phyloP scores from a whole-genome alignment of 2,329 filamentous ascomycete genomes.

The Fusarium guadeloupense region DNA sequence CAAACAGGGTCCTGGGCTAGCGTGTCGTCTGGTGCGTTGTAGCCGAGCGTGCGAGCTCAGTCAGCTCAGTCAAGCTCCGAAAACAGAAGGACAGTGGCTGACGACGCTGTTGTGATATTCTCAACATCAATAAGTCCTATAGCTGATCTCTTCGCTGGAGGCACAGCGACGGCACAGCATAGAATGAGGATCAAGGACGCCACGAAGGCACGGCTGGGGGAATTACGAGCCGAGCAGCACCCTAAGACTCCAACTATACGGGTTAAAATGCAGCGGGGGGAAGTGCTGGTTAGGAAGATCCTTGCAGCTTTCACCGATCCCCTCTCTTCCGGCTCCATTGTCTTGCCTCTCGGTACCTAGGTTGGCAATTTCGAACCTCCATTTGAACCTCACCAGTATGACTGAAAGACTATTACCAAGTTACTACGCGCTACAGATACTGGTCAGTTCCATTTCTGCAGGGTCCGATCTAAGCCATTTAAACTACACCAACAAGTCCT shows the following conservation, averaged over 20 bases:
- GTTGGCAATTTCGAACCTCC: conserved; percentile 22
- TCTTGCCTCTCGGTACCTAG: conserved; percentile 21
- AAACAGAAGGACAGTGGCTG: conserved; percentile 14
- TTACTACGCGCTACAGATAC: not conserved
- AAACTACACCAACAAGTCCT: conserved; percentile 11
- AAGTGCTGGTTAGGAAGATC: conserved; percentile 31
- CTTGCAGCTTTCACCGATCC: conserved; percentile 33
- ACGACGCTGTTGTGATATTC: not conserved
- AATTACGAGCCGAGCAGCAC: conserved; percentile 12
- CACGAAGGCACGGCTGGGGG: conserved; percentile 15
- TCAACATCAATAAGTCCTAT: not conserved
- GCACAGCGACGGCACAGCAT: conserved; percentile 21
- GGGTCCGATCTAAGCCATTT: conserved; percentile 10
- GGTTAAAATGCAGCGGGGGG: conserved; percentile 32
- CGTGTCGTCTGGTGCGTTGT: conserved; percentile 28
- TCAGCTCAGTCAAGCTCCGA: conserved; percentile 1
- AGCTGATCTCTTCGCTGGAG: not conserved
- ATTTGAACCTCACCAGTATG: conserved; percentile 6
- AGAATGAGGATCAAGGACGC: not conserved
- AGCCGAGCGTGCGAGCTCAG: conserved; percentile 18
- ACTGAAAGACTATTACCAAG: not conserved
- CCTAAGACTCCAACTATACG: conserved; percentile 28
- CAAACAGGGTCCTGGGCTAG: conserved; percentile 32
- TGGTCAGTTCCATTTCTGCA: not conserved
- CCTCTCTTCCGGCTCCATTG: conserved; percentile 31